Evolutionary conservation across 257 asterid species (phyloP).

Genomic region (Plantago major): DNA sequence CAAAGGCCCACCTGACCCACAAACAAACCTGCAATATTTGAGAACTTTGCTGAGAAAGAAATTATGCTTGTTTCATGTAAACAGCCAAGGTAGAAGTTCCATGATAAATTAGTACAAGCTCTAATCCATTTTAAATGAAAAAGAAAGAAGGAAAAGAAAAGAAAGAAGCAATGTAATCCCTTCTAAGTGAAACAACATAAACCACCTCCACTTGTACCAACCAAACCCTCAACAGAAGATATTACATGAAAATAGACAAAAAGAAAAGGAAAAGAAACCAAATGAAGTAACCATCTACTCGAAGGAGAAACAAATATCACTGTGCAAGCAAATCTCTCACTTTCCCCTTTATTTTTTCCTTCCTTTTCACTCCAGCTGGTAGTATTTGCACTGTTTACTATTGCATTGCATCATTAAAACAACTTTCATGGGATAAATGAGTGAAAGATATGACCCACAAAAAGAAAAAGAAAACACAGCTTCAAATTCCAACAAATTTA

Average conservation of each 20-base stretch:
- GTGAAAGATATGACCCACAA: conserved; percentile 26
- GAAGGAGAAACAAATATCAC: conserved; percentile 29
- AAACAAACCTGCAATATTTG: conserved; percentile 42
- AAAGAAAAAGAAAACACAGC: conserved; percentile 11
- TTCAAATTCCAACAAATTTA: conserved; percentile 7
- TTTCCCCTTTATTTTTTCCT: conserved; percentile 38
- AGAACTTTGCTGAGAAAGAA: conserved; percentile 31
- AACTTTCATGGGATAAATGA: conserved; percentile 13
- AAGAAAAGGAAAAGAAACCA: conserved; percentile 4
- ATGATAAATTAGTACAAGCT: conserved; percentile 21
- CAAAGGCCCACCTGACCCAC: conserved; percentile 54
- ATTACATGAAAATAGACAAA: conserved; percentile 15
- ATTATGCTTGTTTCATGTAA: conserved; percentile 20
- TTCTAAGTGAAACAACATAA: conserved; percentile 74
- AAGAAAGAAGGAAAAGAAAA: conserved; percentile 28
- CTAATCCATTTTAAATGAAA: conserved; percentile 29
- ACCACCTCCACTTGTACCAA: conserved; percentile 96
- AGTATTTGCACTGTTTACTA: conserved; percentile 25
- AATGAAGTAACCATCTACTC: conserved; percentile 25
- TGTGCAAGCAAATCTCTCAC: conserved; percentile 36
- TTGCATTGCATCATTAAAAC: conserved; percentile 31
- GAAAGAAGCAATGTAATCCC: conserved; percentile 49
- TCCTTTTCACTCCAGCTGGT: conserved; percentile 46
- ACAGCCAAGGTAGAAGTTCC: conserved; percentile 22
- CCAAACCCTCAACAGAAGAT: conserved; percentile 43